phyloP scores from a whole-genome alignment of 1,284 basidiomycete species.

The Leccinum cinnamomeum region DNA sequence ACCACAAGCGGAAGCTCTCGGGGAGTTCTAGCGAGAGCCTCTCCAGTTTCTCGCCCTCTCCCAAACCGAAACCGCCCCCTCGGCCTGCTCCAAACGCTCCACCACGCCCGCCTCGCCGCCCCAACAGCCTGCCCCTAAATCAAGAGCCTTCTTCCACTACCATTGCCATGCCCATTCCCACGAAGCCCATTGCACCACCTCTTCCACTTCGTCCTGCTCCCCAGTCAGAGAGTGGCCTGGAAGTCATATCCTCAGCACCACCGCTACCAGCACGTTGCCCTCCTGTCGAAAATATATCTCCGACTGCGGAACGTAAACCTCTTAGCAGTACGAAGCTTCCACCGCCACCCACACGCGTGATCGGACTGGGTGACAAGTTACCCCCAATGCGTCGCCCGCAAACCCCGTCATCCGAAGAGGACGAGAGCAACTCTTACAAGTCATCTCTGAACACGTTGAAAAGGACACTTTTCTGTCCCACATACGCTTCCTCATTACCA shows the following conservation, averaged over 20 bases:
- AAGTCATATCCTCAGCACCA: conserved; percentile 19
- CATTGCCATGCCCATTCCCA: conserved; percentile 11
- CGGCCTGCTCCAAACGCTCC: conserved; percentile 19
- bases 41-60: conserved; percentile 8
- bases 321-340: conserved; percentile 49
- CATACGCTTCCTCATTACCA: no score
- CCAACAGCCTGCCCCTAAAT: not conserved
- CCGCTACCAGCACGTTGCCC: conserved; percentile 28
- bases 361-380: conserved; percentile 65
- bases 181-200: conserved; percentile 23
- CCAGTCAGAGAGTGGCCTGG: conserved; percentile 11
- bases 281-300: conserved; percentile 17
- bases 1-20: conserved; percentile 12
- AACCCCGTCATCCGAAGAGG: conserved; percentile 54
- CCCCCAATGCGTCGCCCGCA: conserved; percentile 56
- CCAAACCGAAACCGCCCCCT: conserved; percentile 26
- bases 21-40: conserved; percentile 28
- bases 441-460: no score
- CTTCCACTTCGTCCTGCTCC: conserved; percentile 27
- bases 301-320: conserved; percentile 43
- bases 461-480: no score
- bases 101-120: conserved; percentile 24
- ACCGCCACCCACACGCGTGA: conserved; percentile 72
- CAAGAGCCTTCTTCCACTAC: not conserved
- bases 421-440: conserved; percentile 18